These are phyloP conservation scores for Paracoccidioides lutzii DNA, from an alignment of 2,329 filamentous ascomycete genomes.

Conservation along the genomic window DNA sequence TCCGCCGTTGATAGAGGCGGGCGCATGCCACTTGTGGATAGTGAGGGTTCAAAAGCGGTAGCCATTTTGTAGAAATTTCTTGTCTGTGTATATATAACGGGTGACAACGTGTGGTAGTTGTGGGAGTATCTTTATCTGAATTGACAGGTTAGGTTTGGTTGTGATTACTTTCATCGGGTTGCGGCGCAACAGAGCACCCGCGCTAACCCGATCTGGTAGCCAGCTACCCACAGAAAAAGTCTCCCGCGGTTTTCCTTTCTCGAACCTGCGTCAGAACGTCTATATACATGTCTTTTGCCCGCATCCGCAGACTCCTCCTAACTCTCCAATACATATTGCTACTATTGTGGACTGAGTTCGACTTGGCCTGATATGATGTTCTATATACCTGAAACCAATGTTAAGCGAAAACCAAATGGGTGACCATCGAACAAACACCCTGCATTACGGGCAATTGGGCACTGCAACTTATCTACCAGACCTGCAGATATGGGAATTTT, in stretches of 20 bases:
- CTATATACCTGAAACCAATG: constrained; percentile 17
- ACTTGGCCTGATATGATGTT: constrained; percentile 19
- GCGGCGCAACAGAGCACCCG: background rate
- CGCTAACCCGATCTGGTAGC: constrained; percentile 1
- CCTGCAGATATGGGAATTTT: constrained; percentile 37
- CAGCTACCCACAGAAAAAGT: background rate
- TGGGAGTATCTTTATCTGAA: background rate
- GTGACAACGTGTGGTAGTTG: background rate
- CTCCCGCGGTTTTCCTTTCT: background rate
- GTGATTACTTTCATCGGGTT: background rate
- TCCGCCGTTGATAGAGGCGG: constrained; percentile 39
- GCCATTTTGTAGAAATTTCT: background rate
- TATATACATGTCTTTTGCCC: too few species aligned
- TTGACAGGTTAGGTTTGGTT: background rate
- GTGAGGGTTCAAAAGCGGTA: constrained; percentile 42
- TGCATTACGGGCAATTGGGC: constrained; percentile 47
- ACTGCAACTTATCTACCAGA: constrained; percentile 38
- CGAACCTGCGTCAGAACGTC: background rate
- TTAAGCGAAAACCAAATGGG: constrained; percentile 41
- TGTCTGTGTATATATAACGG: background rate
- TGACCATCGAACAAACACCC: constrained; percentile 37
- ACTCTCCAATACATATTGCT: background rate
- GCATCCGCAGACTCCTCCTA: background rate
- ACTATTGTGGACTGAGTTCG: background rate
- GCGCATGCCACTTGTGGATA: constrained; percentile 42